Percentiles rank a stretch among this genome's conserved stretches.
Evolutionary conservation across 108 stramenopile species (phyloP).

Genomic region (Pseudonitzschia pungens): DNA sequence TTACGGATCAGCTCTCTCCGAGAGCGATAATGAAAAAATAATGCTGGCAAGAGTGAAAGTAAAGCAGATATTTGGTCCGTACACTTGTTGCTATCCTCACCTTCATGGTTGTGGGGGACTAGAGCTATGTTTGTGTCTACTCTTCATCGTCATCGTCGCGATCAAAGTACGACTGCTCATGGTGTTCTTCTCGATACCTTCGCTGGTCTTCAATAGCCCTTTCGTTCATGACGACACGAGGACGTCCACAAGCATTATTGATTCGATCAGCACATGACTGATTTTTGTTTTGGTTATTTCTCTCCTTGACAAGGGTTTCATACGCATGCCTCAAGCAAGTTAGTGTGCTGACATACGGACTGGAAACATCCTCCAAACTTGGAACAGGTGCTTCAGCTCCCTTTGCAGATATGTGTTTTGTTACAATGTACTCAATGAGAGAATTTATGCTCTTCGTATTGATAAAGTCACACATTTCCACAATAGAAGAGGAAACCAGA

Average conservation of each 20-base stretch:
- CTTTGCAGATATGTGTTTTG: slow-evolving; percentile 54
- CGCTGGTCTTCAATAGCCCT: slow-evolving; percentile 44
- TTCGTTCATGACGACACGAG: slow-evolving; percentile 31
- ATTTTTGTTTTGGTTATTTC: neutral
- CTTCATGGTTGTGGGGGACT: neutral
- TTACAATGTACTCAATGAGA: slow-evolving; percentile 82
- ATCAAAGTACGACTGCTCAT: slow-evolving; percentile 86
- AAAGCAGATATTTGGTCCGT: neutral
- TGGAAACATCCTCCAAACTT: slow-evolving; percentile 78
- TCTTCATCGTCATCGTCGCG: slow-evolving; percentile 54
- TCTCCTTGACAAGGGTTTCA: slow-evolving; percentile 43
- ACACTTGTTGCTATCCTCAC: neutral
- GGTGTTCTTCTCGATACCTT: slow-evolving; percentile 76
- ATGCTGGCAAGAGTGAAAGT: neutral
- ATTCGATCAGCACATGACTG: neutral
- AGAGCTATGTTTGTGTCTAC: neutral
- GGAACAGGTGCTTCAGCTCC: slow-evolving; percentile 25
- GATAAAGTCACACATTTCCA: slow-evolving; percentile 89
- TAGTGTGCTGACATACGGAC: slow-evolving; percentile 79
- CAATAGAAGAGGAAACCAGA: slow-evolving; percentile 76
- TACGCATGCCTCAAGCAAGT: slow-evolving; percentile 62
- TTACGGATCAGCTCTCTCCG: too few species aligned
- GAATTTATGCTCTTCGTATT: slow-evolving; percentile 77
- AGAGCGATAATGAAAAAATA: too few species aligned
- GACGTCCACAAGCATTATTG: neutral